Conservation (phyloP, 2,329 filamentous ascomycete species). For the Fusarium denticulatum region DNA sequence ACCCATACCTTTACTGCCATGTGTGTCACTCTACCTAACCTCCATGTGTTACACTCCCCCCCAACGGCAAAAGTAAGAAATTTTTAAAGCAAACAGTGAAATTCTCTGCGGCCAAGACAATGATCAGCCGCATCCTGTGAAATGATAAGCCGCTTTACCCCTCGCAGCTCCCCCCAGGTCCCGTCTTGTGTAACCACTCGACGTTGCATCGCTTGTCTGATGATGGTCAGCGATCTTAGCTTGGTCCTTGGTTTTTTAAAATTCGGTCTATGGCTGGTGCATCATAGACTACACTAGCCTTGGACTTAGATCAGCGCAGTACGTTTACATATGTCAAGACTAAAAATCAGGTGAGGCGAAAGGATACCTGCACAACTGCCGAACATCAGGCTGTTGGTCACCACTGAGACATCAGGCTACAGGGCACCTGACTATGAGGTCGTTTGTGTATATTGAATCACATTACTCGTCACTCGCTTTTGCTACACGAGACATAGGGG, state of each 20-base stretch:
- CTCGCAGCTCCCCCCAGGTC: conserved; percentile 32
- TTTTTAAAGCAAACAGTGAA: not conserved
- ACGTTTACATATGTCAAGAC: not conserved
- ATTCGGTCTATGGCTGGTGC: not conserved
- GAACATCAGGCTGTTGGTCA: not conserved
- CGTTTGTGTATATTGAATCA: conserved; percentile 7
- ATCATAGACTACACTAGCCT: not conserved
- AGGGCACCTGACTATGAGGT: not conserved
- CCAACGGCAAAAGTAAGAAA: not conserved
- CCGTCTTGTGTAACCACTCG: conserved; percentile 25
- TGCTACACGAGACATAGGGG: conserved; percentile 18
- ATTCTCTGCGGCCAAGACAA: not conserved
- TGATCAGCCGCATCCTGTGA: conserved; percentile 13
- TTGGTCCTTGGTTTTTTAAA: not conserved
- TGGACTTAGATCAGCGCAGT: not conserved
- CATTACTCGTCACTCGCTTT: conserved; percentile 18
- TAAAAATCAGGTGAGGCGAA: not conserved
- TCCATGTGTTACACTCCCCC: not conserved
- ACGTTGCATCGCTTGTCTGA: conserved; percentile 10
- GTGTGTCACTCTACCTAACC: not conserved
- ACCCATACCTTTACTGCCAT: not conserved
- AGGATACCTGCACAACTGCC: not conserved
- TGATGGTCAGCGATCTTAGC: not conserved
- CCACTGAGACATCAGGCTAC: not conserved
- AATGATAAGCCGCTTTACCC: conserved; percentile 23